Conservation (phyloP, 1,284 basidiomycete genomes). For the Ceratobasidium sp. region DNA sequence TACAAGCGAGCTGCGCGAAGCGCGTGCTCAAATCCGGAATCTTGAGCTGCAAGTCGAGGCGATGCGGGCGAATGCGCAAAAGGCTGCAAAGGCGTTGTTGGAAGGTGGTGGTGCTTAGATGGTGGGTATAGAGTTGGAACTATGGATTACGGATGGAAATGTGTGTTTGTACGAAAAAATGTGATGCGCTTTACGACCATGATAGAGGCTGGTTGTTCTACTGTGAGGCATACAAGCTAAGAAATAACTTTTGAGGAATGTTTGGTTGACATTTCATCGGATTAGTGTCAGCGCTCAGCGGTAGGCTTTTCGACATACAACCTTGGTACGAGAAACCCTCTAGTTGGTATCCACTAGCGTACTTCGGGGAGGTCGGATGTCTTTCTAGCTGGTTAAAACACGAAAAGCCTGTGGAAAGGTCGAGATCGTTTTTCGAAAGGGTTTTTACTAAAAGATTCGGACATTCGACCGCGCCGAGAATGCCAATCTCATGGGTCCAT, state of each 20-base stretch:
- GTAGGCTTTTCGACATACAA: too few relatives aligned
- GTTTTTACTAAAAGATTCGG: background rate
- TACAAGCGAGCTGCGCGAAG: slow-evolving; percentile 76
- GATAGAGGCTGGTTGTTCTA: background rate
- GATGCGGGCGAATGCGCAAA: slow-evolving; percentile 78
- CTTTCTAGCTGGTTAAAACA: background rate
- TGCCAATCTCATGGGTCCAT: too few relatives aligned
- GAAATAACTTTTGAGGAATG: background rate
- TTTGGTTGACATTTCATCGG: too few relatives aligned
- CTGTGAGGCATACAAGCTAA: background rate
- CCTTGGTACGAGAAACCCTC: too few relatives aligned
- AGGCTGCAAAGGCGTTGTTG: slow-evolving; percentile 63
- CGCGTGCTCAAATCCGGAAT: slow-evolving; percentile 82
- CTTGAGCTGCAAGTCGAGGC: slow-evolving; percentile 87
- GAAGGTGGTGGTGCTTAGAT: slow-evolving; percentile 34
- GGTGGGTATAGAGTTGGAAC: background rate
- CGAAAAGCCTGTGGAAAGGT: background rate
- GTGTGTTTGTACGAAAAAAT: slow-evolving; percentile 28
- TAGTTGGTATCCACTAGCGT: too few relatives aligned
- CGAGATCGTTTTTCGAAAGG: background rate
- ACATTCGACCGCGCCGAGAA: too few relatives aligned
- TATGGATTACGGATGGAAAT: slow-evolving; percentile 9
- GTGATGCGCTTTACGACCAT: slow-evolving; percentile 1
- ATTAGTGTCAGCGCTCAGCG: too few relatives aligned
- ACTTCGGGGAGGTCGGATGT: background rate